Evolutionary conservation across 441 rosid species (phyloP).

Genomic region (Populus hybrid): DNA sequence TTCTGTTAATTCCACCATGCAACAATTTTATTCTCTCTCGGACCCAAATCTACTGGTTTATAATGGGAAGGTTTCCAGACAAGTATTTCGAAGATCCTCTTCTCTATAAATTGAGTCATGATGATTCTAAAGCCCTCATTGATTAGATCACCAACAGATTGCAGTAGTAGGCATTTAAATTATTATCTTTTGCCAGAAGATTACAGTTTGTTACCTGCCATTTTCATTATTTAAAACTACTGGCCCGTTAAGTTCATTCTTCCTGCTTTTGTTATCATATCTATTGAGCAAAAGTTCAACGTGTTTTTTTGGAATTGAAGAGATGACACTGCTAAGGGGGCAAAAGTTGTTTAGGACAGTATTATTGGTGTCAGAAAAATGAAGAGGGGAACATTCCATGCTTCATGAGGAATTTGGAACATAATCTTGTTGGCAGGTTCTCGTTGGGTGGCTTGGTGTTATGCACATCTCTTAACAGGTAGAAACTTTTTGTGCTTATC

Average conservation of each 20-base stretch:
- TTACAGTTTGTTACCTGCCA: background rate
- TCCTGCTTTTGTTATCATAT: background rate
- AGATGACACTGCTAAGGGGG: background rate
- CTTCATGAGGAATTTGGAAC: background rate
- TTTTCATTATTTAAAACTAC: background rate
- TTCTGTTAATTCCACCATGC: background rate
- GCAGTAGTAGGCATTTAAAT: background rate
- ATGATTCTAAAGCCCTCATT: background rate
- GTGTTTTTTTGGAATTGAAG: background rate
- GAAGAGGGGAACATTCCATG: background rate
- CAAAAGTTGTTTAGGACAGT: background rate
- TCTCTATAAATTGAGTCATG: background rate
- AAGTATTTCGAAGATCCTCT: background rate
- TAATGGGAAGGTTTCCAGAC: background rate
- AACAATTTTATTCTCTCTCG: background rate
- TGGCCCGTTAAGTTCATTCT: background rate
- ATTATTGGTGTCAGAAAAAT: background rate
- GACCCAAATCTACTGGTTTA: background rate
- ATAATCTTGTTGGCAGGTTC: background rate
- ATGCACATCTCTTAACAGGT: background rate
- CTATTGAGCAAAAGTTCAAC: background rate
- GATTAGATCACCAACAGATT: background rate
- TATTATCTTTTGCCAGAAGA: background rate
- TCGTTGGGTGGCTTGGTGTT: background rate
- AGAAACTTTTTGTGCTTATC: background rate